Conservation (phyloP, 2,329 filamentous ascomycete species). For the Trichophyton rubrum region DNA sequence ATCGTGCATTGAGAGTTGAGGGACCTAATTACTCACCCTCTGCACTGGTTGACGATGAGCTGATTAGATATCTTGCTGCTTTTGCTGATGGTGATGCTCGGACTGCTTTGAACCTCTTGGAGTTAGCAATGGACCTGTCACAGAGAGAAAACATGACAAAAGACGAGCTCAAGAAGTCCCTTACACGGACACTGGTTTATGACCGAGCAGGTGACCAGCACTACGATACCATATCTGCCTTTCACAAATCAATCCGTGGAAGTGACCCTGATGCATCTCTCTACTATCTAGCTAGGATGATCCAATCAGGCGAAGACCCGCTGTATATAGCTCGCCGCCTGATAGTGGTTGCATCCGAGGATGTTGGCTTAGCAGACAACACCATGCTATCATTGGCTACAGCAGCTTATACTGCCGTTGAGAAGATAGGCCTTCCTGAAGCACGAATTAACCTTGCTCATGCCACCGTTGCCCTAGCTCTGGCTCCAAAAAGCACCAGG, state of each 20-base stretch:
- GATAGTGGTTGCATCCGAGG: conserved; percentile 89
- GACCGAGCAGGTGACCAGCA: conserved; percentile 92
- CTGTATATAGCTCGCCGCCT: conserved; percentile 85
- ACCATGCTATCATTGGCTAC: conserved; percentile 72
- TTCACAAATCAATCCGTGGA: conserved; percentile 90
- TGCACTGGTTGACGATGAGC: conserved; percentile 57
- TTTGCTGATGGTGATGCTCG: conserved; percentile 90
- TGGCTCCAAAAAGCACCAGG: conserved; percentile 75
- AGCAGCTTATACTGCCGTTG: conserved; percentile 70
- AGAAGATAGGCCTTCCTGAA: conserved; percentile 92
- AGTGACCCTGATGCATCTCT: conserved; percentile 75
- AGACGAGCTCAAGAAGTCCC: conserved; percentile 62
- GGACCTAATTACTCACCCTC: conserved; percentile 37
- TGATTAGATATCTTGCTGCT: conserved; percentile 67
- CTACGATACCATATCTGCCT: conserved; percentile 93
- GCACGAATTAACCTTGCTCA: conserved; percentile 86
- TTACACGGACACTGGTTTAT: conserved; percentile 90
- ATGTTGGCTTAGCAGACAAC: conserved; percentile 83
- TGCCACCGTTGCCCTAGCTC: conserved; percentile 64
- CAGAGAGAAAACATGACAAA: conserved; percentile 53
- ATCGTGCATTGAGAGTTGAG: conserved; percentile 59
- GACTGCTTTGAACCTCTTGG: conserved; percentile 82
- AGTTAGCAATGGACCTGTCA: conserved; percentile 71
- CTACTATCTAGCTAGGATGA: conserved; percentile 92
- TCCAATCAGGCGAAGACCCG: conserved; percentile 87